phyloP scores from a whole-genome alignment of 1,139 yeast genomes.

The Suhomyces bribrorum region DNA sequence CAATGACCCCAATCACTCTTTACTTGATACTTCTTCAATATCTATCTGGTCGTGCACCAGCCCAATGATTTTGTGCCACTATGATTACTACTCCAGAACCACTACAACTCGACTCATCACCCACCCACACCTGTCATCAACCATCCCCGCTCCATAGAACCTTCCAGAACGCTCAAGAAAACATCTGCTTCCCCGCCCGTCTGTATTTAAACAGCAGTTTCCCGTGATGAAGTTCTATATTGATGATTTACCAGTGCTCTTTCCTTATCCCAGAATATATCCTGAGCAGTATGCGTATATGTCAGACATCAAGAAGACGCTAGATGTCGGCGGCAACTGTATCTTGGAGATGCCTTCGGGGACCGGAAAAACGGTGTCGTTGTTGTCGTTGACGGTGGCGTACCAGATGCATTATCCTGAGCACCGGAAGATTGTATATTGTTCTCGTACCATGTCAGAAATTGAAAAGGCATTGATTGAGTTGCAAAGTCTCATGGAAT shows the following conservation, averaged over 20 bases:
- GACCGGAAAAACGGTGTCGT: constrained; percentile 93
- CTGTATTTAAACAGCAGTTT: no score
- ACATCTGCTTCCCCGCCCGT: no score
- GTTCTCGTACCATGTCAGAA: constrained; percentile 99
- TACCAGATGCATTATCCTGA: constrained; percentile 96
- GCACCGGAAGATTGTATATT: constrained; percentile 88
- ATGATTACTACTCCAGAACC: background rate
- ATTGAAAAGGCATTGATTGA: constrained; percentile 97
- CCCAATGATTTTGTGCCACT: background rate
- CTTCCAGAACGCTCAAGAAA: background rate
- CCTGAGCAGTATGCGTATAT: constrained; percentile 98
- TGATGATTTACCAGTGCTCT: constrained; percentile 91
- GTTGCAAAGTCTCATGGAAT: constrained; percentile 84
- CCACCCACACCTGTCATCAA: no score
- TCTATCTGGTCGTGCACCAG: background rate
- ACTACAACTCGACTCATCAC: no score
- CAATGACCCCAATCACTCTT: background rate
- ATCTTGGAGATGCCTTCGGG: constrained; percentile 99
- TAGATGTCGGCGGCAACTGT: constrained; percentile 97
- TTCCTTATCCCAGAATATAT: constrained; percentile 96
- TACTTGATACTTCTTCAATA: background rate
- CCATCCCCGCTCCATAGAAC: no score
- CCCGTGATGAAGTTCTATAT: constrained; percentile 79
- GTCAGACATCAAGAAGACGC: constrained; percentile 90
- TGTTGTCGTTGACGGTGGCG: constrained; percentile 87